A percentile compares a stretch with the other conserved stretches of the same genome.
These are phyloP conservation scores for Alternaria brassicae DNA, from an alignment of 2,329 filamentous ascomycete species.

Conservation along the genomic window DNA sequence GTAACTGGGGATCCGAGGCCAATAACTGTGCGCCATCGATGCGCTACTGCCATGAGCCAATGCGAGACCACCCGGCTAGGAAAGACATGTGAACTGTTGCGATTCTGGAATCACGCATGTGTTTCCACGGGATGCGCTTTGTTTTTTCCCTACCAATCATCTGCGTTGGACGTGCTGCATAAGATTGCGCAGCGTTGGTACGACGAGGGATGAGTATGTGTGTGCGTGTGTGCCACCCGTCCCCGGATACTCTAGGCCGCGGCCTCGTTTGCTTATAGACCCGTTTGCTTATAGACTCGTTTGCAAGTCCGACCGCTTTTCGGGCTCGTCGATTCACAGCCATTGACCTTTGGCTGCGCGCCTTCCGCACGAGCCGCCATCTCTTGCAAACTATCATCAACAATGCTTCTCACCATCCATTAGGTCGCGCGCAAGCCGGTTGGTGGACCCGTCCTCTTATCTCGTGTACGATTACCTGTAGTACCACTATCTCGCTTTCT, in stretches of 20 bases:
- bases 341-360: conserved; percentile 22
- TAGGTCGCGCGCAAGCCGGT: conserved; percentile 18
- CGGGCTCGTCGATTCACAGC: conserved; percentile 12
- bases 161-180: conserved; percentile 10
- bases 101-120: conserved; percentile 12
- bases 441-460: conserved; percentile 15
- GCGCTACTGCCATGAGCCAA: conserved; percentile 13
- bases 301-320: conserved; percentile 24
- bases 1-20: conserved; percentile 24
- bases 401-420: conserved; percentile 21
- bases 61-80: conserved; percentile 21
- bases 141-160: conserved; percentile 26
- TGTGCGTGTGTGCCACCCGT: conserved; percentile 25
- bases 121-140: conserved; percentile 7
- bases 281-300: conserved; percentile 22
- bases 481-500: conserved; percentile 16
- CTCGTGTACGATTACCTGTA: conserved; percentile 26
- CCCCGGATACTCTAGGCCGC: conserved; percentile 15
- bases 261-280: conserved; percentile 25
- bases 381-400: conserved; percentile 6
- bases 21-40: conserved; percentile 8
- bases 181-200: conserved; percentile 16
- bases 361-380: conserved; percentile 22
- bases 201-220: conserved; percentile 15
- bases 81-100: conserved; percentile 25